Conservation (phyloP, 495 filamentous ascomycete species). For the Chaetomium fimeti region DNA sequence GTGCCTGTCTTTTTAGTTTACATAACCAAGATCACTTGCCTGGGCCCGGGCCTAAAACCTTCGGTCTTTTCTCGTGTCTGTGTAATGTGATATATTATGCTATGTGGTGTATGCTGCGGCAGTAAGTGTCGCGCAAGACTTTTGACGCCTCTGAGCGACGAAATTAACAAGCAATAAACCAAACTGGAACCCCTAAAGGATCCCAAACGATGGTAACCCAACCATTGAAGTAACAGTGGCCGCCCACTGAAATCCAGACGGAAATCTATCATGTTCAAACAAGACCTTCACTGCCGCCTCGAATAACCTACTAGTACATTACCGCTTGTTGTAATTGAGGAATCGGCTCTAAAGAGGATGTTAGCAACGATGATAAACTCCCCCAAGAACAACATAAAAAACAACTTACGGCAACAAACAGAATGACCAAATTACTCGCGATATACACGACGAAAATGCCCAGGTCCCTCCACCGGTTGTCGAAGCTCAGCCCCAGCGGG, state of each 20-base stretch:
- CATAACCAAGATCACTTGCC: too few relatives aligned
- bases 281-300: not conserved
- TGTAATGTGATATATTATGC: not conserved
- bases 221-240: not conserved
- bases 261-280: not conserved
- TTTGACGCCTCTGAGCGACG: not conserved
- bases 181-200: not conserved
- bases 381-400: conserved; percentile 17
- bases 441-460: conserved; percentile 74
- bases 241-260: not conserved
- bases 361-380: not conserved
- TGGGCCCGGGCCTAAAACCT: too few relatives aligned
- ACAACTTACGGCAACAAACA: conserved; percentile 66
- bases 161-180: not conserved
- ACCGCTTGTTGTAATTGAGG: conserved; percentile 64
- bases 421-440: conserved; percentile 70
- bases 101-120: not conserved
- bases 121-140: not conserved
- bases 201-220: not conserved
- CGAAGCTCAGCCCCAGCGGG: conserved; percentile 60
- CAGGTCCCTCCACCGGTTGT: conserved; percentile 72
- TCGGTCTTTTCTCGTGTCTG: too few relatives aligned
- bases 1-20: too few relatives aligned
- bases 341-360: conserved; percentile 52
- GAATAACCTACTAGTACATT: conserved; percentile 9